Conservation (phyloP, 441 rosid species). For the Populus hybrid region DNA sequence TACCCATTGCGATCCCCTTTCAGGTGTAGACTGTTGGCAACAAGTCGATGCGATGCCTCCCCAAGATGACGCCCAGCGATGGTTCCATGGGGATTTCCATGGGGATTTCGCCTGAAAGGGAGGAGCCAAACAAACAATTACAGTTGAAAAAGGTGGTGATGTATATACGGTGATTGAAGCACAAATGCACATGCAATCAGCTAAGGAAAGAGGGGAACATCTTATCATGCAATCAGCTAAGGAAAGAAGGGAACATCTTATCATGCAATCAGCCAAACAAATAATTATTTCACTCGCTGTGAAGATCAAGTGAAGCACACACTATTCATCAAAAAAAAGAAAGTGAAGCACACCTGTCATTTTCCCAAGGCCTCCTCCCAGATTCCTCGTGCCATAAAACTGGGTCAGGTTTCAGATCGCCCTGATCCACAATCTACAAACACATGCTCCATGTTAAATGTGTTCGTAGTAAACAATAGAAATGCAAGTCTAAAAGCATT, state of each 20-base stretch:
- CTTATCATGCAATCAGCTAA: neutral
- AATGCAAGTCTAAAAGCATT: neutral
- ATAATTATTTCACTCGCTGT: neutral
- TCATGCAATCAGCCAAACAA: neutral
- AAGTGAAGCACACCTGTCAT: constrained; percentile 24
- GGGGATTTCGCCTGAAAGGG: constrained; percentile 53
- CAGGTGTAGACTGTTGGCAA: constrained; percentile 57
- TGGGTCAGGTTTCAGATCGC: constrained; percentile 64
- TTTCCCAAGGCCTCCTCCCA: constrained; percentile 57
- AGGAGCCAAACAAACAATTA: constrained; percentile 7
- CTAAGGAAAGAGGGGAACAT: neutral
- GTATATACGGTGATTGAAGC: neutral
- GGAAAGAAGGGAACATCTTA: neutral
- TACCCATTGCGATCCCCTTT: constrained; percentile 31
- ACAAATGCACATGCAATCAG: neutral
- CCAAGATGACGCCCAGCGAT: constrained; percentile 65
- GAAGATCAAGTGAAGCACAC: neutral
- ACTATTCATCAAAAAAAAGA: neutral
- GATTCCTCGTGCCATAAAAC: constrained; percentile 84
- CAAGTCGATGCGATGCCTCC: constrained; percentile 69
- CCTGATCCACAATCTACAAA: constrained; percentile 51
- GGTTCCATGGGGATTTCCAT: constrained; percentile 31
- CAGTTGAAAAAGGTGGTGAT: neutral
- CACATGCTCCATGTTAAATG: neutral
- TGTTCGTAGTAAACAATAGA: neutral